These are phyloP conservation scores for Fusarium mundagurra DNA, from an alignment of 2,329 filamentous ascomycete genomes.

Conservation along the genomic window DNA sequence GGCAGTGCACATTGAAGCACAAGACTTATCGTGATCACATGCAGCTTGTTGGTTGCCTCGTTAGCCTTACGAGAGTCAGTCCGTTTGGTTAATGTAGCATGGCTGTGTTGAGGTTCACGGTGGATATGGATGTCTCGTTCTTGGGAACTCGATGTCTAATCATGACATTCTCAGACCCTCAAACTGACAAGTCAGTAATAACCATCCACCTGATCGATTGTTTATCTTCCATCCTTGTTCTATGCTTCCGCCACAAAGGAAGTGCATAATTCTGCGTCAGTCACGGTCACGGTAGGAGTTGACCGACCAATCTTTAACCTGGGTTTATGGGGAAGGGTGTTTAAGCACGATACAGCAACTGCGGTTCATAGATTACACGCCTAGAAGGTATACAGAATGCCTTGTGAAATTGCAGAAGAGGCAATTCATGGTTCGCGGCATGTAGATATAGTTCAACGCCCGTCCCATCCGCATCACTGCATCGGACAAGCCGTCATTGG, in stretches of 20 bases:
- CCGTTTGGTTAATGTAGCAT: conserved; percentile 2
- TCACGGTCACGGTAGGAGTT: conserved; percentile 1
- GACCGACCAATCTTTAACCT: background rate
- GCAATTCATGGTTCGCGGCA: background rate
- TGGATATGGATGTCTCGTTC: conserved; percentile 17
- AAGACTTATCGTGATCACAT: conserved; percentile 1
- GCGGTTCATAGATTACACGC: background rate
- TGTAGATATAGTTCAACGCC: conserved; percentile 7
- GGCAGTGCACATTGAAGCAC: conserved; percentile 22
- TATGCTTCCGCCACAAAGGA: conserved; percentile 6
- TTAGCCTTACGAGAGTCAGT: background rate
- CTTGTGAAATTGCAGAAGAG: conserved; percentile 16
- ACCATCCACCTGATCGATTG: background rate
- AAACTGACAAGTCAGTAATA: background rate
- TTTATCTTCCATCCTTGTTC: background rate
- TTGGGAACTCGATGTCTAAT: conserved; percentile 1
- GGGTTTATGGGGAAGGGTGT: background rate
- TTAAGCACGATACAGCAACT: conserved; percentile 6
- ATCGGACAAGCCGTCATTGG: conserved; percentile 32
- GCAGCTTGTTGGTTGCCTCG: background rate
- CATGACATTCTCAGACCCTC: conserved; percentile 13
- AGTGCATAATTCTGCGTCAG: conserved; percentile 7
- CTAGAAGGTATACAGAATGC: background rate
- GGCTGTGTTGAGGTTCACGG: conserved; percentile 16
- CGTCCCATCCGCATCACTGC: background rate